Base-by-base conservation (phyloP, 129 eudicot genomes). In the Lactuca saligna region DNA sequence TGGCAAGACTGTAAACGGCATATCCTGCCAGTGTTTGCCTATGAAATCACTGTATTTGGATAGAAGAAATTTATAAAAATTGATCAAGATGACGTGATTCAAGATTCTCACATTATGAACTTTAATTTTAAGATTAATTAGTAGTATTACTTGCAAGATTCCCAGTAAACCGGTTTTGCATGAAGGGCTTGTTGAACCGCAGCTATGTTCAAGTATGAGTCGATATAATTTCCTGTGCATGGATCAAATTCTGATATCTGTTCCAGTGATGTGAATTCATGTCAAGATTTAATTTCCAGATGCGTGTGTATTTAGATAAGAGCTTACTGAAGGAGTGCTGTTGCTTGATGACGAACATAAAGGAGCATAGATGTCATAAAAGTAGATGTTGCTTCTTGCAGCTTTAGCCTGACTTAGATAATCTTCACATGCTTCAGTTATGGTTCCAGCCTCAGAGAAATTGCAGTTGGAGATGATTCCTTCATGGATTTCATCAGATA, bases 291-390 rank as follows among this genome's bases (percentile, higher is more conserved):
- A 25, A 14, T 54, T 4, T 54, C 0, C 1, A 33, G 7, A 17
- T 50, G 15, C 29, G 54, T 73, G 0, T 73, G 0, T 29, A 12
- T 42, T 31, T 9, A 12, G 56, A 71, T 16, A 0, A 29, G 34
- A 65, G 32, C 71, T 32, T 72, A 87, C 95, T 17, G 81, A 69
- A 4, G 81, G 82, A 51, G 84, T 48, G 66, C 68, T 74, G 65
- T 70, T 80, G 51, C 81, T 72, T 37, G 69, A 46, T 5, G 81
- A 61, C 50, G 71, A 65, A 16, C 86, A 88, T 58, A 75, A 71
- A 32, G 90, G 90, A 37, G 95, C 90, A 80, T 88, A 85, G 8
- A 85, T 88, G 70, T 88, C 85, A 34, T 85, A 88, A 35, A 25
- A 0, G 70, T 17, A 75, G 17, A 88, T 69, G 49, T 78, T 73